These are phyloP conservation scores for Colletotrichum sp. DNA, from an alignment of 2,329 filamentous ascomycete species.

Conservation along the genomic window DNA sequence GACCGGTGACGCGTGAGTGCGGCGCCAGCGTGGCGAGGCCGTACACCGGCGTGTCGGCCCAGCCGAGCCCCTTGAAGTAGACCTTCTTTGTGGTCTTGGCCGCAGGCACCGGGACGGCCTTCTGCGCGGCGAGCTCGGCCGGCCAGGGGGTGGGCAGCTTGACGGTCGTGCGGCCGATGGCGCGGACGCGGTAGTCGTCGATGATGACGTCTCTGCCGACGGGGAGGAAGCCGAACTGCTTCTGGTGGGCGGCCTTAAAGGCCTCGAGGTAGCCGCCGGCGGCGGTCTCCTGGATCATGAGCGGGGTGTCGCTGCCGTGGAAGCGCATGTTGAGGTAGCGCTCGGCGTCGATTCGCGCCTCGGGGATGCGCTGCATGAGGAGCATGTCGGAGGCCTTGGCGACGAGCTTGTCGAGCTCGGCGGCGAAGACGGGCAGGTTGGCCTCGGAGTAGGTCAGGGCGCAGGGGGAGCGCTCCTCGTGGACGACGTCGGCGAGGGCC, in stretches of 20 bases:
- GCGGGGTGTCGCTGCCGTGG: slow-evolving; percentile 44
- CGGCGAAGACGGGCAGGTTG: slow-evolving; percentile 20
- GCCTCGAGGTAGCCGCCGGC: slow-evolving; percentile 32
- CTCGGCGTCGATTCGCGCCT: slow-evolving; percentile 25
- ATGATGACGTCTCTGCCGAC: slow-evolving; percentile 41
- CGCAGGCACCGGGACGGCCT: not conserved
- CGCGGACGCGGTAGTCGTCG: slow-evolving; percentile 48
- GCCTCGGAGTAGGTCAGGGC: slow-evolving; percentile 26
- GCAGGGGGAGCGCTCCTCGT: slow-evolving; percentile 36
- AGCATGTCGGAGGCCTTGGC: slow-evolving; percentile 40
- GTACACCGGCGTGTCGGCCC: slow-evolving; percentile 67
- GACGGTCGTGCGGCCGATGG: slow-evolving; percentile 29
- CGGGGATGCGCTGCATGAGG: slow-evolving; percentile 26
- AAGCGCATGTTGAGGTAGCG: slow-evolving; percentile 51
- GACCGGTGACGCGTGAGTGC: slow-evolving; percentile 66
- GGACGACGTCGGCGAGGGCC: slow-evolving; percentile 40
- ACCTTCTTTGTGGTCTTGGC: slow-evolving; percentile 17
- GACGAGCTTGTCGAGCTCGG: slow-evolving; percentile 31
- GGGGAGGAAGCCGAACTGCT: slow-evolving; percentile 47
- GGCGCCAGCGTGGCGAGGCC: slow-evolving; percentile 67
- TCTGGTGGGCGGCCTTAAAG: slow-evolving; percentile 40
- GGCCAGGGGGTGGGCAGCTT: slow-evolving; percentile 4
- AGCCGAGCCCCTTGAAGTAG: slow-evolving; percentile 21
- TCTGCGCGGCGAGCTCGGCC: not conserved
- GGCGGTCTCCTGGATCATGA: slow-evolving; percentile 42